These are phyloP conservation scores for Vigna unguiculata DNA, from an alignment of 306 rosid species.

Conservation along the genomic window DNA sequence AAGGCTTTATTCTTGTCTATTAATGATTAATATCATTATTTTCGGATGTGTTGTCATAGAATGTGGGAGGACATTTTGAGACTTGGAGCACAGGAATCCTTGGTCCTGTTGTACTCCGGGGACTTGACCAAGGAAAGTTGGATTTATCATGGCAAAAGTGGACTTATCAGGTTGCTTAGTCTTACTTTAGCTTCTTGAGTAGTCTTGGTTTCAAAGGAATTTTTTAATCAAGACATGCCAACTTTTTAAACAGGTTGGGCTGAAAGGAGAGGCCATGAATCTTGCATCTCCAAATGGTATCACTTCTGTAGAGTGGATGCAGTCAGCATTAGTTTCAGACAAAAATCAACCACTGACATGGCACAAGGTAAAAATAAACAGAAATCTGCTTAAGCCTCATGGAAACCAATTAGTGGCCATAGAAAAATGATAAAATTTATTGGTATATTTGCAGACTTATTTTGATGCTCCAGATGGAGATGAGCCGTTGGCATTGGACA, in stretches of 20 bases:
- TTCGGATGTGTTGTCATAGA: constrained; percentile 57
- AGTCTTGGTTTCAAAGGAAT: constrained; percentile 12
- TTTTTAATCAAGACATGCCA: constrained; percentile 29
- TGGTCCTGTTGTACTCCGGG: constrained; percentile 94
- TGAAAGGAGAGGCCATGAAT: constrained; percentile 96
- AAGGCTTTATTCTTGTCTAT: constrained; percentile 1
- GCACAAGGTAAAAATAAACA: constrained; percentile 77
- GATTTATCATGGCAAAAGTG: constrained; percentile 96
- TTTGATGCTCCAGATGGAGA: constrained; percentile 90
- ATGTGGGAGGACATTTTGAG: constrained; percentile 97
- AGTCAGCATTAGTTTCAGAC: constrained; percentile 68
- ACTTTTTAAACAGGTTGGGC: constrained; percentile 73
- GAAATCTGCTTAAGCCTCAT: constrained; percentile 24
- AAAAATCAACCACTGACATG: constrained; percentile 89
- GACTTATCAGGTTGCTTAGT: constrained; percentile 84
- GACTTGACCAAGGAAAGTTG: constrained; percentile 90
- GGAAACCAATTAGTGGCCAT: constrained; percentile 6
- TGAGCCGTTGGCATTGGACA: constrained; percentile 92
- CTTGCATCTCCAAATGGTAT: constrained; percentile 77
- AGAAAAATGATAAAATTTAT: constrained; percentile 34
- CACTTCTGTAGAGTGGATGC: constrained; percentile 89
- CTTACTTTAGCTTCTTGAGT: constrained; percentile 37
- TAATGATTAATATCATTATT: constrained; percentile 31
- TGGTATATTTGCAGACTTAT: constrained; percentile 61
- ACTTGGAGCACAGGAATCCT: constrained; percentile 96